A percentile compares a stretch with the other conserved stretches of the same genome.
Conservation (phyloP, 805 yeast species). For the Saturnispora sekii region DNA sequence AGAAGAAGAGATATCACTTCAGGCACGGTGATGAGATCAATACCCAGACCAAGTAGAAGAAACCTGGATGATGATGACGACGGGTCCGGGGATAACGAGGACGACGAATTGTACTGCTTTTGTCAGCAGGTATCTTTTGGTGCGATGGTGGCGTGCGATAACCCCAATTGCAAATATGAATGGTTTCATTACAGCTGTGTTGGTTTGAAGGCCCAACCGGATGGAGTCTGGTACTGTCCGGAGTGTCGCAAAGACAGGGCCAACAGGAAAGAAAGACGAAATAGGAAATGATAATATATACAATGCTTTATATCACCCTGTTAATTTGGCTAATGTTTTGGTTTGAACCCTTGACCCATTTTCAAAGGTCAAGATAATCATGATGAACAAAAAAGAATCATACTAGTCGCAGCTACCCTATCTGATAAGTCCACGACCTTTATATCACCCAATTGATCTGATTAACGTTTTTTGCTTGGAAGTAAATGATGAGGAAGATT, state of each 20-base stretch:
- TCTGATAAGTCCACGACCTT: neutral
- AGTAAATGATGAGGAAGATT: slow-evolving; percentile 33
- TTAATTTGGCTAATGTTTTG: no score
- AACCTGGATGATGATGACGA: slow-evolving; percentile 6
- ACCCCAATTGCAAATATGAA: slow-evolving; percentile 49
- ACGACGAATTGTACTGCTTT: slow-evolving; percentile 70
- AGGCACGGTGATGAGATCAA: slow-evolving; percentile 12
- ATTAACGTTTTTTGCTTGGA: slow-evolving; percentile 19
- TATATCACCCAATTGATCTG: slow-evolving; percentile 7
- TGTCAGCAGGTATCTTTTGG: slow-evolving; percentile 88
- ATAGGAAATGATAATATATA: neutral
- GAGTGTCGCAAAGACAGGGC: slow-evolving; percentile 44
- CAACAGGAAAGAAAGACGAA: slow-evolving; percentile 7
- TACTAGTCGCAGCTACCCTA: no score
- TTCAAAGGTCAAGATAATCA: no score
- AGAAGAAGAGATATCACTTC: slow-evolving; percentile 20
- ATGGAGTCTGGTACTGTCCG: slow-evolving; percentile 95
- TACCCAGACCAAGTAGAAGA: slow-evolving; percentile 10
- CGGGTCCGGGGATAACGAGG: slow-evolving; percentile 36
- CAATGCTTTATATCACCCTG: neutral
- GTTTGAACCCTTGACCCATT: no score
- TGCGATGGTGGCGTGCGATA: slow-evolving; percentile 55
- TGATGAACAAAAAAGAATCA: no score
- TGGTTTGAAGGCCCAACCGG: slow-evolving; percentile 87
- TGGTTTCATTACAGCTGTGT: slow-evolving; percentile 74